These are phyloP conservation scores for Cyberlindnera euphorbiiphila DNA, from an alignment of 805 yeast genomes.

Conservation along the genomic window DNA sequence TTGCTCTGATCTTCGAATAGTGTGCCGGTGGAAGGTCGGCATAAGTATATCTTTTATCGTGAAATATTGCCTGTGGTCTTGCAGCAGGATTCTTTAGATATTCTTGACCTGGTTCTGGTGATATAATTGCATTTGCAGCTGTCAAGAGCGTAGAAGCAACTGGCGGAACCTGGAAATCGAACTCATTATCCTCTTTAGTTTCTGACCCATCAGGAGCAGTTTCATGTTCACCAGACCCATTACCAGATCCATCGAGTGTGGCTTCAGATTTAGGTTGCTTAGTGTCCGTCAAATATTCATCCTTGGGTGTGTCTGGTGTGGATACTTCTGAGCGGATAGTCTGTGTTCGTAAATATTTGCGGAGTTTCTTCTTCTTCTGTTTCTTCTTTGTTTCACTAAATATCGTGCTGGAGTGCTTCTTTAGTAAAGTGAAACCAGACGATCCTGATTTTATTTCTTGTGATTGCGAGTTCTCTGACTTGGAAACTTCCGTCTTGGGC, in stretches of 20 bases:
- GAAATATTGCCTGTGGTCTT: slow-evolving; percentile 68
- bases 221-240: not conserved
- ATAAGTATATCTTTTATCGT: slow-evolving; percentile 72
- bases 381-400: slow-evolving; percentile 5
- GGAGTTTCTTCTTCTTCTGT: slow-evolving; percentile 14
- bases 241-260: too few relatives aligned
- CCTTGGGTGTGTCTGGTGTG: too few relatives aligned
- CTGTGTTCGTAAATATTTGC: slow-evolving; percentile 23
- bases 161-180: slow-evolving; percentile 47
- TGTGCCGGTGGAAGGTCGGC: slow-evolving; percentile 60
- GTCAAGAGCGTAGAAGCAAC: slow-evolving; percentile 75
- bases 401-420: slow-evolving; percentile 9
- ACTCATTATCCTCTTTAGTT: slow-evolving; percentile 14
- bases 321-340: slow-evolving; percentile 13
- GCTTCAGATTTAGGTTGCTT: too few relatives aligned
- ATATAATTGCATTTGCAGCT: slow-evolving; percentile 70
- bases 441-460: not conserved
- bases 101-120: slow-evolving; percentile 71
- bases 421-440: not conserved
- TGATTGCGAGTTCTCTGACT: too few relatives aligned
- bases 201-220: not conserved
- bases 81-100: slow-evolving; percentile 65
- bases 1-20: slow-evolving; percentile 18
- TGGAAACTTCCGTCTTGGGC: too few relatives aligned
- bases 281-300: too few relatives aligned